Percentiles rank a stretch among this genome's conserved stretches.
Evolutionary conservation across 164 flowering plant species (phyloP).

Genomic region (Stephania yunnanensis): DNA sequence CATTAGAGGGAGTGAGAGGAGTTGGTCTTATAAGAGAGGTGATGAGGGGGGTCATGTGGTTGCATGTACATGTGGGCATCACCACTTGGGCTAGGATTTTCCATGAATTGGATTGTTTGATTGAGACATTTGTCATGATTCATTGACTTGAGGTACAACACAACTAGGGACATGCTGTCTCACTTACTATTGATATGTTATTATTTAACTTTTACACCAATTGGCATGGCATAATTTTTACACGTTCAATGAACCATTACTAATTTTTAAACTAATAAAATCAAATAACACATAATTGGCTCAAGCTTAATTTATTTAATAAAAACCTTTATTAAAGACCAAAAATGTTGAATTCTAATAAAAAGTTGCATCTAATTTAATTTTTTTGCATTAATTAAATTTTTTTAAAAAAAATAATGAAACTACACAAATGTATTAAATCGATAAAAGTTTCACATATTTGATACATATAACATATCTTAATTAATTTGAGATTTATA

Average conservation of each 20-base stretch:
- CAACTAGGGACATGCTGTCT: slow-evolving; percentile 1
- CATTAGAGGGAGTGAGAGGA: not conserved
- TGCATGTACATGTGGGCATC: not conserved
- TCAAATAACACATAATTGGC: too few species aligned
- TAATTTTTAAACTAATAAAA: too few species aligned
- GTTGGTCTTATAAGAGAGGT: not conserved
- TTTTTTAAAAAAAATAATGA: too few species aligned
- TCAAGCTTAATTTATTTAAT: too few species aligned
- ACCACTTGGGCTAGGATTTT: not conserved
- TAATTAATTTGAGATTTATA: too few species aligned
- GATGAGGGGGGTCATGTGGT: not conserved
- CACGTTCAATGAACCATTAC: not conserved
- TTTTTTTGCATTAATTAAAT: too few species aligned
- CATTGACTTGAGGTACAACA: slow-evolving; percentile 12
- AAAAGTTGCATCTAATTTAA: too few species aligned
- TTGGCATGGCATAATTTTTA: not conserved
- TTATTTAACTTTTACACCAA: not conserved
- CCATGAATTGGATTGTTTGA: not conserved
- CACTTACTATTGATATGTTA: not conserved
- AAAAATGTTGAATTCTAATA: too few species aligned
- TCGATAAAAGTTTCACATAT: too few species aligned
- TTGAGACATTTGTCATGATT: slow-evolving; percentile 3
- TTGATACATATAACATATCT: too few species aligned
- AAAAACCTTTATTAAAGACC: too few species aligned
- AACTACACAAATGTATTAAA: too few species aligned